Percentiles rank a stretch among this genome's conserved stretches.
phyloP scores from a whole-genome alignment of 345 rosid species.

The Noccaea caerulescens region DNA sequence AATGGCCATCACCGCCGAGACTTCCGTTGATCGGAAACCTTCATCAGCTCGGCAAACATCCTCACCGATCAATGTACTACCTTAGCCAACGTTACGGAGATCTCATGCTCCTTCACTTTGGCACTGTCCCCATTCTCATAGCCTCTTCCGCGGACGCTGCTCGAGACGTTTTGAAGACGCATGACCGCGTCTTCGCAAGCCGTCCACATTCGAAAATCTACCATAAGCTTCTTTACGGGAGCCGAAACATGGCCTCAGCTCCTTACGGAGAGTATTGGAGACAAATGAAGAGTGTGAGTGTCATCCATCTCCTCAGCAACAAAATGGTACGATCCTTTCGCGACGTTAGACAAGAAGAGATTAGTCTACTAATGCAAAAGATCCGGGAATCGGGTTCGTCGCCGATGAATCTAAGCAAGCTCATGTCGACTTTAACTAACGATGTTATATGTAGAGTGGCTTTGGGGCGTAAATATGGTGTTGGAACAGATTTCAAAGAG shows the following conservation, averaged over 20 bases:
- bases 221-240: slow-evolving; percentile 47
- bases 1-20: slow-evolving; percentile 57
- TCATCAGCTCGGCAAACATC: slow-evolving; percentile 52
- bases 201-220: slow-evolving; percentile 43
- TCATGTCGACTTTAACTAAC: slow-evolving; percentile 40
- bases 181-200: slow-evolving; percentile 55
- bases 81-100: slow-evolving; percentile 56
- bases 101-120: slow-evolving; percentile 64
- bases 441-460: slow-evolving; percentile 60
- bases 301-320: slow-evolving; percentile 55
- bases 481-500: slow-evolving; percentile 48
- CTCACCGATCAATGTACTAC: slow-evolving; percentile 54
- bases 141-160: slow-evolving; percentile 62
- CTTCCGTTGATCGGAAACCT: slow-evolving; percentile 70
- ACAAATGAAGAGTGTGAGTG: slow-evolving; percentile 57
- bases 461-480: slow-evolving; percentile 59
- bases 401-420: slow-evolving; percentile 51
- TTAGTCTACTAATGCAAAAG: slow-evolving; percentile 38
- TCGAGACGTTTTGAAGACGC: slow-evolving; percentile 55
- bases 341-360: slow-evolving; percentile 55
- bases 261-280: slow-evolving; percentile 80
- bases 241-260: slow-evolving; percentile 48
- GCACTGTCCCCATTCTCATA: slow-evolving; percentile 50
- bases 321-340: slow-evolving; percentile 53
- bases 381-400: slow-evolving; percentile 30